Percentiles rank a stretch among this genome's conserved stretches.
phyloP scores from a whole-genome alignment of 805 yeast genomes.

The Maudiozyma saulgeensis region DNA sequence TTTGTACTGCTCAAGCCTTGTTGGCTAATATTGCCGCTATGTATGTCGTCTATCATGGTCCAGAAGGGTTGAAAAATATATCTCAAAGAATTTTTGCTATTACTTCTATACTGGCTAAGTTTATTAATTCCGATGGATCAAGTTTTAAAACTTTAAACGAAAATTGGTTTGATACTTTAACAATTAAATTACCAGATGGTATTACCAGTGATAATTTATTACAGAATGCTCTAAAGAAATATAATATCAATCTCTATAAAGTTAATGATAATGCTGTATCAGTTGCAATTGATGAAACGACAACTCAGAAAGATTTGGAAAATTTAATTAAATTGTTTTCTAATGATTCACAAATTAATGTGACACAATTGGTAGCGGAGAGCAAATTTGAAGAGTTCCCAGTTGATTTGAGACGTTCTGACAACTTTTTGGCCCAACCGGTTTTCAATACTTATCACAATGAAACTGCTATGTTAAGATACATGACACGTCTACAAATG shows the following conservation, averaged over 20 bases:
- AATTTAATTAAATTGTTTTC: conserved; percentile 51
- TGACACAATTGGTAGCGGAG: neutral
- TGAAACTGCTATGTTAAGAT: conserved; percentile 90
- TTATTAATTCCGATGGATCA: conserved; percentile 33
- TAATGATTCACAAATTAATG: conserved; percentile 5
- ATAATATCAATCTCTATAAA: conserved; percentile 69
- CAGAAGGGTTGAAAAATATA: conserved; percentile 69
- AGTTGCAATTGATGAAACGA: conserved; percentile 87
- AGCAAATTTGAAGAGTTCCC: conserved; percentile 42
- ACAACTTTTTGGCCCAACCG: conserved; percentile 52
- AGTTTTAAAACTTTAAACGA: conserved; percentile 36
- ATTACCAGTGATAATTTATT: conserved; percentile 48
- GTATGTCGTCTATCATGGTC: conserved; percentile 95
- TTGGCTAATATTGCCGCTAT: conserved; percentile 92
- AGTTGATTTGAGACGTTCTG: conserved; percentile 42
- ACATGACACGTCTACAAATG: conserved; percentile 71
- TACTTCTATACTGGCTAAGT: conserved; percentile 61
- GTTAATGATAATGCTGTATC: conserved; percentile 54
- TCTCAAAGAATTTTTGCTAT: conserved; percentile 67
- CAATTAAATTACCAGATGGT: conserved; percentile 43
- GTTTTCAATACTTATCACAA: conserved; percentile 86
- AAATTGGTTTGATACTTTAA: conserved; percentile 81
- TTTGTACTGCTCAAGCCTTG: conserved; percentile 96
- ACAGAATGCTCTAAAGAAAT: conserved; percentile 37
- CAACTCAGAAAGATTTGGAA: conserved; percentile 49